Percentiles rank a stretch among this genome's conserved stretches.
Conservation (phyloP, 2,329 filamentous ascomycete species). For the Epichloe festucae region DNA sequence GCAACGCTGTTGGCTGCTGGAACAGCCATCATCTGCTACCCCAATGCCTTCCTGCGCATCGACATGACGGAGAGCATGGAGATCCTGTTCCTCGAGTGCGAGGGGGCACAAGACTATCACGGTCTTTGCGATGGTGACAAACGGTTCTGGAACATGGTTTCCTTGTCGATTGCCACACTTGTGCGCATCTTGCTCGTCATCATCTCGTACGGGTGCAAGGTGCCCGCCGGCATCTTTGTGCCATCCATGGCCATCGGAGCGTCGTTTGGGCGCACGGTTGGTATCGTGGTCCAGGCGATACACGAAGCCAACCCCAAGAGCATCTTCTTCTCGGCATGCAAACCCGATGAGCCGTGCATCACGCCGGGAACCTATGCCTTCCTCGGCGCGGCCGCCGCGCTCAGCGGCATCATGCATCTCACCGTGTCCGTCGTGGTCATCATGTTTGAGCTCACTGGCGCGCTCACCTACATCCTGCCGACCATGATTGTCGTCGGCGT, state of each 20-base stretch:
- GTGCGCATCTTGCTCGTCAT: slow-evolving; percentile 78
- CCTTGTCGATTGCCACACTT: slow-evolving; percentile 65
- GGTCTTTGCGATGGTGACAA: slow-evolving; percentile 72
- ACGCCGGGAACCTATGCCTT: slow-evolving; percentile 97
- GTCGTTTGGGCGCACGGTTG: slow-evolving; percentile 85
- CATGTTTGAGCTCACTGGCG: slow-evolving; percentile 98
- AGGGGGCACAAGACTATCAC: slow-evolving; percentile 77
- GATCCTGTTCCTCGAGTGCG: slow-evolving; percentile 88
- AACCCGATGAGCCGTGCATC: slow-evolving; percentile 87
- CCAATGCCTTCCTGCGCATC: slow-evolving; percentile 86
- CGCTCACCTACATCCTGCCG: slow-evolving; percentile 88
- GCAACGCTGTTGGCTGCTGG: slow-evolving; percentile 68
- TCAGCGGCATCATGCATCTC: slow-evolving; percentile 97
- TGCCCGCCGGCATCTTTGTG: slow-evolving; percentile 94
- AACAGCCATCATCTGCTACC: slow-evolving; percentile 90
- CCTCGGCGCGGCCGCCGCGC: slow-evolving; percentile 76
- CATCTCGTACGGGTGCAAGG: slow-evolving; percentile 94
- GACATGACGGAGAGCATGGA: slow-evolving; percentile 99
- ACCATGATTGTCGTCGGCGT: slow-evolving; percentile 99
- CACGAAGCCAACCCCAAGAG: slow-evolving; percentile 74
- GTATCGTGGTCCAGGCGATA: slow-evolving; percentile 81
- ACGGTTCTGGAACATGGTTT: slow-evolving; percentile 65
- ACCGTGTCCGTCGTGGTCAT: slow-evolving; percentile 96
- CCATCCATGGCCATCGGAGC: slow-evolving; percentile 96
- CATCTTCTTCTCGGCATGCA: slow-evolving; percentile 76